Base-by-base conservation (phyloP, 78 protist genomes). In the Dictyostelium citrinum region DNA sequence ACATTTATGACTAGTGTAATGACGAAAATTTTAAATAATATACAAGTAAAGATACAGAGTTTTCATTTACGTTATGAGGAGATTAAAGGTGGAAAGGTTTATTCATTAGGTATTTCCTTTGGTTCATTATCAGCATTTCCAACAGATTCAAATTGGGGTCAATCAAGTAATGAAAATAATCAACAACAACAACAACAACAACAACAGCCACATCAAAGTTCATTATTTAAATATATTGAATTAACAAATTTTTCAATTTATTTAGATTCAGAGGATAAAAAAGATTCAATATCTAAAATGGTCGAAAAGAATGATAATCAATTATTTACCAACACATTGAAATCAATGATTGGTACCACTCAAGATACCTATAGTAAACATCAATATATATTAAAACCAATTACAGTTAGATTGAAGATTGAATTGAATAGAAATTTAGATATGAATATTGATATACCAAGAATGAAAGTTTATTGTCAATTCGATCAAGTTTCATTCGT, bases 61-160 rank as follows among this genome's bases (percentile, higher is more conserved):
- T 88, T 88, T 64, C 93, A 88, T 78, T 41, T 88, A 20, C 77
- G 93, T 14, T 88, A 88, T 55, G 93, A 88, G 8, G 93, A 88
- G 27, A 75, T 88, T 35, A 37, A 84, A 27, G 51, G 46, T 45
- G 93, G 93, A 12, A 76, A 78, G 12, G 77, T 88, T 55, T 88
- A 78, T 67, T 76, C 93, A 31, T 43, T 88, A 3, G 93, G 93
- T 78, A 12, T 88, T 17, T 78, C 85, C n/a, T 88, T 88, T 88
- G 85, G 85, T 29, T 88, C 93, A 46, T 72, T 88, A 11, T 45
- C 84, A 5, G 93, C 93, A 24, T 74, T 49, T 24, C 79, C 91
- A 5, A 75, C 82, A 0, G 91, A 84, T 55, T 5, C 27, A 8
- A 74, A 74, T 37, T 84, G 61, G 67, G 76, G n/a, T 35, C 41